Evolutionary conservation across 139 green algal species (phyloP).

Genomic region (Chlamydomonas sp.): DNA sequence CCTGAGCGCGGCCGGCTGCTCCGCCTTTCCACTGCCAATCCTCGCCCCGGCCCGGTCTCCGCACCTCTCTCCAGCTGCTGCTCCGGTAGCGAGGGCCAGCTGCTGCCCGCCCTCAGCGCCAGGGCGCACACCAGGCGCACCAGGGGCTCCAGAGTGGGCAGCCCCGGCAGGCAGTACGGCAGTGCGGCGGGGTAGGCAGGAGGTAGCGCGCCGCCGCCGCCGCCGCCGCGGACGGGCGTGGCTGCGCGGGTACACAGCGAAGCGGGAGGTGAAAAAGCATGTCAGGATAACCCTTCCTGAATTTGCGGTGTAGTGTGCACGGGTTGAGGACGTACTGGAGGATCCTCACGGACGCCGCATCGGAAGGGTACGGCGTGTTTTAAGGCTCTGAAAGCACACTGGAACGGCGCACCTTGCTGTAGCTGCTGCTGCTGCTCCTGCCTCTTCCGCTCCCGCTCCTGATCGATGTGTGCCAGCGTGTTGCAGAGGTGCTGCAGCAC

Average conservation of each 20-base stretch:
- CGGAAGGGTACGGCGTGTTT: no score
- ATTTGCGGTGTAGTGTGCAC: no score
- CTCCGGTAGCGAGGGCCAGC: neutral
- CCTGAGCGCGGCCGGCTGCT: neutral
- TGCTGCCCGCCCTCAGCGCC: neutral
- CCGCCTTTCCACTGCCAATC: neutral
- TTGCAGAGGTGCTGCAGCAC: neutral
- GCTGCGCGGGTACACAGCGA: no score
- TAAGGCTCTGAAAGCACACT: no score
- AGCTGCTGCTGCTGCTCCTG: neutral
- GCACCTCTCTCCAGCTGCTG: neutral
- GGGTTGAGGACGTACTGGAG: no score
- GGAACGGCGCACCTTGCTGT: neutral
- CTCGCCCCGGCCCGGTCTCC: neutral
- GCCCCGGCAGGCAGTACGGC: conserved; percentile 10
- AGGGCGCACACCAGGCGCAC: conserved; percentile 16
- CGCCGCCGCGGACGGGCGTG: no score
- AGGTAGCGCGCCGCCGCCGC: no score
- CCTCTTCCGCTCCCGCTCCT: neutral
- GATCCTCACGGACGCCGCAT: no score
- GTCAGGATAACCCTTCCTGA: no score
- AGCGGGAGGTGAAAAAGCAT: no score
- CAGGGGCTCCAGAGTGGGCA: conserved; percentile 22
- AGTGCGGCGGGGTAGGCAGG: neutral
- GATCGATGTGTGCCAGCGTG: neutral